Conservation (phyloP, 805 yeast genomes). For the Metschnikowia reukaufii region DNA sequence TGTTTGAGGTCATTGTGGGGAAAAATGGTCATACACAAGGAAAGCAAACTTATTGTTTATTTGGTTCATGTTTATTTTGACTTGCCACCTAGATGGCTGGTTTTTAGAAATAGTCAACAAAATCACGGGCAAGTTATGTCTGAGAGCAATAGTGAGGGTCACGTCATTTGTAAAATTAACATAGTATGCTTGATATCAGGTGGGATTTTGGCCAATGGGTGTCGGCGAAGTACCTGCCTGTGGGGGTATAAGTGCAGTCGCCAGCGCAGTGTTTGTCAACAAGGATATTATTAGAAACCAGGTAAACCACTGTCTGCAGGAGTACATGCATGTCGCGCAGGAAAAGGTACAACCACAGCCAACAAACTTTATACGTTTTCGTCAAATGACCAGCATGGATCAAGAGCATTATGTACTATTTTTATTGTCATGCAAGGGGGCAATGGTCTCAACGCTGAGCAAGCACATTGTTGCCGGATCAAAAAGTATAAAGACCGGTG, state of each 20-base stretch:
- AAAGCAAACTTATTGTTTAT: background rate
- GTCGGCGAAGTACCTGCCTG: background rate
- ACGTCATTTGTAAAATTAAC: background rate
- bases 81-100: background rate
- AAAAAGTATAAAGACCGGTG: constrained; percentile 5
- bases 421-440: constrained; percentile 13
- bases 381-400: constrained; percentile 12
- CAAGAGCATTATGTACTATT: background rate
- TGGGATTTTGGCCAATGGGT: background rate
- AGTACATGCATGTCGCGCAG: constrained; percentile 6
- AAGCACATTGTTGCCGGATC: background rate
- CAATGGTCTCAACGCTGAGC: background rate
- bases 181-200: background rate
- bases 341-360: background rate
- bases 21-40: background rate
- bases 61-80: background rate
- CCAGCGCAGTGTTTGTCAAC: constrained; percentile 7
- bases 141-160: background rate
- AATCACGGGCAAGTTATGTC: background rate
- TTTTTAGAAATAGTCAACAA: background rate
- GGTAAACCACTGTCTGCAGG: background rate
- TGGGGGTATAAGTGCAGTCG: background rate
- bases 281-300: background rate
- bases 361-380: constrained; percentile 5
- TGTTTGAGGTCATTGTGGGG: background rate